phyloP scores from a whole-genome alignment of 108 stramenopile genomes.

The Poteriospumella lacustris region DNA sequence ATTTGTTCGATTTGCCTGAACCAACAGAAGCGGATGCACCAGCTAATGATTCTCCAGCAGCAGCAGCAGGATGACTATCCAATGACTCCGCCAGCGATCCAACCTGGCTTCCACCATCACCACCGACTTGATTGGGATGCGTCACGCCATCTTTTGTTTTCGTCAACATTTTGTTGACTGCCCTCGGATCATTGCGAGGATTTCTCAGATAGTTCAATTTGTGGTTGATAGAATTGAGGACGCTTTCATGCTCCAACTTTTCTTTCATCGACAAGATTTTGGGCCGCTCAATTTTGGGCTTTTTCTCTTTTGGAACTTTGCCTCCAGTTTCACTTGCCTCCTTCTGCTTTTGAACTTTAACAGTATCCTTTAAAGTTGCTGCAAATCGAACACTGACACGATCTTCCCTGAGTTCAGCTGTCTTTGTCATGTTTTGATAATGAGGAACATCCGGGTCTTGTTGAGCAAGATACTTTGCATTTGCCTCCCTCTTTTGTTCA shows the following conservation, averaged over 20 bases:
- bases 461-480: background rate
- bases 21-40: too few species aligned
- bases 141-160: too few species aligned
- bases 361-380: background rate
- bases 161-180: background rate
- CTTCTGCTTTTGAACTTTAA: background rate
- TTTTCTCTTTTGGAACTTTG: too few species aligned
- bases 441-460: slow-evolving; percentile 11
- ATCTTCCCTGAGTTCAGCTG: background rate
- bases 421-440: background rate
- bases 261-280: slow-evolving; percentile 1
- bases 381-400: background rate
- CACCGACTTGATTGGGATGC: too few species aligned
- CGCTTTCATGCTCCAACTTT: background rate
- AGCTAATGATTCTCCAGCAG: too few species aligned
- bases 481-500: background rate
- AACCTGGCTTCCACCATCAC: too few species aligned
- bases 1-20: background rate
- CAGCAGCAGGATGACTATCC: background rate
- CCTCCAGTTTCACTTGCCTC: background rate
- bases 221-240: slow-evolving; percentile 25
- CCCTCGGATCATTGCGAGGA: slow-evolving; percentile 13
- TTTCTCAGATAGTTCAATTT: slow-evolving; percentile 17
- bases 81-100: background rate
- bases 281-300: background rate